Conservation (phyloP, 2,329 filamentous ascomycete species). For the Cladosporium oxysporum region DNA sequence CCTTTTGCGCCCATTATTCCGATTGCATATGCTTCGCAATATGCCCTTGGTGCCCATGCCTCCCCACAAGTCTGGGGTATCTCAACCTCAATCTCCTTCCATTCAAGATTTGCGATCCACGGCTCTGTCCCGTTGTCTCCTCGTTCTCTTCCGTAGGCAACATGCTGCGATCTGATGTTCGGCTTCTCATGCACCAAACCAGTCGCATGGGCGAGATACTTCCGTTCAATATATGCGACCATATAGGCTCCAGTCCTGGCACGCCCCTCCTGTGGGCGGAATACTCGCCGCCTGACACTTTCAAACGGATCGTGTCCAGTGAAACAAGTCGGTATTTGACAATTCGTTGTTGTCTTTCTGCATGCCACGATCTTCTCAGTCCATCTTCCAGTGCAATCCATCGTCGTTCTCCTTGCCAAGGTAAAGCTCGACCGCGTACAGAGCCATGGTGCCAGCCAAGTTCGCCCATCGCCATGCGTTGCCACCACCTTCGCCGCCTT, state of each 20-base stretch:
- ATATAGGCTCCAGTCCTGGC: not conserved
- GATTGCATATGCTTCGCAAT: not conserved
- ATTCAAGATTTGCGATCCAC: not conserved
- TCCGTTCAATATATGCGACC: not conserved
- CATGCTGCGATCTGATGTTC: not conserved
- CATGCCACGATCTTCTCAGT: slow-evolving; percentile 56
- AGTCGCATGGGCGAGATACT: not conserved
- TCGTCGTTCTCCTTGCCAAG: slow-evolving; percentile 82
- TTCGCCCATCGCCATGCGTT: slow-evolving; percentile 95
- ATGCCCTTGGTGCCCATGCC: not conserved
- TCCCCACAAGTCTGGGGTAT: not conserved
- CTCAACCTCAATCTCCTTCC: not conserved
- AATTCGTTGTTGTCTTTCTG: not conserved
- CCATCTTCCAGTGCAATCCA: slow-evolving; percentile 87
- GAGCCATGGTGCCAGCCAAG: slow-evolving; percentile 79
- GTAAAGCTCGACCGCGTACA: slow-evolving; percentile 89
- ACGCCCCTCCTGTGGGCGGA: not conserved
- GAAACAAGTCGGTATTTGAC: not conserved
- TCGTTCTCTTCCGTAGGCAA: not conserved
- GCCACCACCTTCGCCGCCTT: slow-evolving; percentile 78
- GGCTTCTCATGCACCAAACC: not conserved
- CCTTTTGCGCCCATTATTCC: not conserved
- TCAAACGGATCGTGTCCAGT: not conserved
- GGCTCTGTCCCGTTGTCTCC: not conserved
- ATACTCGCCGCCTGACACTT: not conserved